Evolutionary conservation across 805 yeast species (phyloP).

Genomic region (Lipomyces sp.): DNA sequence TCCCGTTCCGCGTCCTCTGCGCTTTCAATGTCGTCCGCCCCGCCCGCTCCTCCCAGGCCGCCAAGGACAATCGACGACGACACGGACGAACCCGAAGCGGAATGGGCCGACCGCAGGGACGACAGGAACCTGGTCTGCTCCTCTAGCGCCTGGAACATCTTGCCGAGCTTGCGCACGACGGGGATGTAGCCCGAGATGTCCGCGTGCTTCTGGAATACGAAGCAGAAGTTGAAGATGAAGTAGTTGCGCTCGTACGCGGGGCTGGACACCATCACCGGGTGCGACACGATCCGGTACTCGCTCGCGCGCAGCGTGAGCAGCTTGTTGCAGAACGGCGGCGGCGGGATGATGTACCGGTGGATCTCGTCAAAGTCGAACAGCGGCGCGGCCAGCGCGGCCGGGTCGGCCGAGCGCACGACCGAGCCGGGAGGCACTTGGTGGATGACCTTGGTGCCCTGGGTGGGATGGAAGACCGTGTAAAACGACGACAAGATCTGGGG

Average conservation of each 20-base stretch:
- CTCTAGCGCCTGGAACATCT: slow-evolving; percentile 80
- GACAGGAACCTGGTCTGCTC: slow-evolving; percentile 82
- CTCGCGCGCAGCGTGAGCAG: slow-evolving; percentile 71
- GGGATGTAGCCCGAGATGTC: slow-evolving; percentile 85
- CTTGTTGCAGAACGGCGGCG: slow-evolving; percentile 82
- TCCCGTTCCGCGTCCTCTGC: neutral
- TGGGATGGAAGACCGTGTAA: slow-evolving; percentile 90
- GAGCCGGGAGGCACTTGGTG: slow-evolving; percentile 86
- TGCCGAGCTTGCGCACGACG: slow-evolving; percentile 77
- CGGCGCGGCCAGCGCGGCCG: slow-evolving; percentile 35
- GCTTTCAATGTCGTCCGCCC: too few relatives aligned
- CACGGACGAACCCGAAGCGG: too few relatives aligned
- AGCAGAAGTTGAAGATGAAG: slow-evolving; percentile 88
- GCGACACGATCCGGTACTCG: slow-evolving; percentile 72
- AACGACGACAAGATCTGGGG: slow-evolving; percentile 86
- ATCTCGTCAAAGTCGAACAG: slow-evolving; percentile 78
- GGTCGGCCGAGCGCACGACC: slow-evolving; percentile 33
- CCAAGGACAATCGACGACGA: slow-evolving; percentile 44
- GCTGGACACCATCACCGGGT: slow-evolving; percentile 79
- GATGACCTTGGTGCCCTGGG: slow-evolving; percentile 88
- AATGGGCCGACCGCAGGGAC: too few relatives aligned
- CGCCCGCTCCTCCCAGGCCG: slow-evolving; percentile 34
- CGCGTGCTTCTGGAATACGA: slow-evolving; percentile 78
- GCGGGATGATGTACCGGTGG: slow-evolving; percentile 89
- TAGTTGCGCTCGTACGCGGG: slow-evolving; percentile 81